Conservation (phyloP, 225 moss, liverwort and hornwort species). For the Marchantia paleacea region DNA sequence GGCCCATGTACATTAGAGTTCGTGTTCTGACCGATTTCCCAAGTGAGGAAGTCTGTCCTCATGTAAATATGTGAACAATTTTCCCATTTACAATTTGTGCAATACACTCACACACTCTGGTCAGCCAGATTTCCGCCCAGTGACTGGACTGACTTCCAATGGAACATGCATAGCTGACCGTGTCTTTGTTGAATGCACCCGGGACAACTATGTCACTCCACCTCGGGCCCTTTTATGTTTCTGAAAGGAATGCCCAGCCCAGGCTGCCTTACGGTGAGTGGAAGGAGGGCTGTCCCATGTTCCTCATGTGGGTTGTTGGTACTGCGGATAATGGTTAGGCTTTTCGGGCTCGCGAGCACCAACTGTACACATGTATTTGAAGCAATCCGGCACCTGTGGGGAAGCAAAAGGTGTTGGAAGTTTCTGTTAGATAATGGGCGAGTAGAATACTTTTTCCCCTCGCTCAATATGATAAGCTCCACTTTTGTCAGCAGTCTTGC, state of each 20-base stretch:
- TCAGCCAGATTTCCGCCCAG: slow-evolving; percentile 1
- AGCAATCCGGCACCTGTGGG: not conserved
- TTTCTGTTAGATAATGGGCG: not conserved
- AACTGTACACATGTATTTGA: not conserved
- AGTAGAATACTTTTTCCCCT: not conserved
- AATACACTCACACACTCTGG: not conserved
- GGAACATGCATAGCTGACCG: slow-evolving; percentile 3
- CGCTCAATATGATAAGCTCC: not conserved
- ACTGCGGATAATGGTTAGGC: not conserved
- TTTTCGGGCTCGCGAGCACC: not conserved
- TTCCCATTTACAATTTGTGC: not conserved
- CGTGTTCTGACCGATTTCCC: not conserved
- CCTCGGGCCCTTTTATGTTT: not conserved
- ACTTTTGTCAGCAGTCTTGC: not conserved
- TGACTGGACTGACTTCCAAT: not conserved
- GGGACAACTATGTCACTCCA: not conserved
- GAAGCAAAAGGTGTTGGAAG: not conserved
- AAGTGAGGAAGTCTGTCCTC: not conserved
- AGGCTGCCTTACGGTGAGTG: not conserved
- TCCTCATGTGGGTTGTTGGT: slow-evolving; percentile 12
- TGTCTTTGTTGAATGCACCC: not conserved
- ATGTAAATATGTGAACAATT: slow-evolving; percentile 1
- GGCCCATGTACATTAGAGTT: slow-evolving; percentile 16
- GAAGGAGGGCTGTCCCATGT: not conserved
- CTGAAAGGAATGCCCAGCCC: not conserved